A percentile compares a stretch with the other conserved stretches of the same genome.
These are phyloP conservation scores for Hypoxylon subgilvum DNA, from an alignment of 495 filamentous ascomycete species.

Conservation along the genomic window DNA sequence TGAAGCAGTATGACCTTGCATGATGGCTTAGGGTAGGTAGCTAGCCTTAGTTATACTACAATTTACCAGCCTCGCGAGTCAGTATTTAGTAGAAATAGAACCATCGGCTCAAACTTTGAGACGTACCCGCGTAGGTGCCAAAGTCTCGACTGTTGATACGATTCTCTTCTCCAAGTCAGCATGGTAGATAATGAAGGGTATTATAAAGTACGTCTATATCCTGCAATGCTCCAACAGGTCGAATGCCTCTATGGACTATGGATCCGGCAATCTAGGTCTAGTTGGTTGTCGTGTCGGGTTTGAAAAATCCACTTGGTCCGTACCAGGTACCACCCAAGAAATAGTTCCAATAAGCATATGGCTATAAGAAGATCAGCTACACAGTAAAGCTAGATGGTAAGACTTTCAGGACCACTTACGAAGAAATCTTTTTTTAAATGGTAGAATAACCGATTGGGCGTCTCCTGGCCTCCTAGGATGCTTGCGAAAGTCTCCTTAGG, in stretches of 20 bases:
- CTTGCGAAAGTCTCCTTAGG: constrained; percentile 71
- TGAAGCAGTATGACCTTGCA: constrained; percentile 43
- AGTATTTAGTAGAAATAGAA: too few relatives aligned
- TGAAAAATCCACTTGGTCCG: constrained; percentile 38
- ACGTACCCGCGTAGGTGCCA: too few relatives aligned
- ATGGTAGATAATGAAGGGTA: too few relatives aligned
- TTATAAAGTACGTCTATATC: too few relatives aligned
- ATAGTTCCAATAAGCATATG: constrained; percentile 38
- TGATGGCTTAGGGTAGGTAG: not conserved
- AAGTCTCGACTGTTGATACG: too few relatives aligned
- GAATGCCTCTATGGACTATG: not conserved
- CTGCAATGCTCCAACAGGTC: not conserved
- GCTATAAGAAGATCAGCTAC: constrained; percentile 17
- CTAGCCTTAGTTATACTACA: too few relatives aligned
- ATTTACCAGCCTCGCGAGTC: too few relatives aligned
- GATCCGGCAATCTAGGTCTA: not conserved
- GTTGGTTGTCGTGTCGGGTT: constrained; percentile 17
- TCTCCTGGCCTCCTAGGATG: constrained; percentile 63
- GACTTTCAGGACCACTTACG: constrained; percentile 31
- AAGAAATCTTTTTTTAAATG: constrained; percentile 76
- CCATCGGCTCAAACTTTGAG: too few relatives aligned
- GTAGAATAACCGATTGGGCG: constrained; percentile 63
- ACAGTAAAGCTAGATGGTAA: not conserved
- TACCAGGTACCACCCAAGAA: constrained; percentile 40
- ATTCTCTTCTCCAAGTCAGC: too few relatives aligned